These are phyloP conservation scores for Styphnolobium japonicum DNA, from an alignment of 306 rosid species.

Conservation along the genomic window DNA sequence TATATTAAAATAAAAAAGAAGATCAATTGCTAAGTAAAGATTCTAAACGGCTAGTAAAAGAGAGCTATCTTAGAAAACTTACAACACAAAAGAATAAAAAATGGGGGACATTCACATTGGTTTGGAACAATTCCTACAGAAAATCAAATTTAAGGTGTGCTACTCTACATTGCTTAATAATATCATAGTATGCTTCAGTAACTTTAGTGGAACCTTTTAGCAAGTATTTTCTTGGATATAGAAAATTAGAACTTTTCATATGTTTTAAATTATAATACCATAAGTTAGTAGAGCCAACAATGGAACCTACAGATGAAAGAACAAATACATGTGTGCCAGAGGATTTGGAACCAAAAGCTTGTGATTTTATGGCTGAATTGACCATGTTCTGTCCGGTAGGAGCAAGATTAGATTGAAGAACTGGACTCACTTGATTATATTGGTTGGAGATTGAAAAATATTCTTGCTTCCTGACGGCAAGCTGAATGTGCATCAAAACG, in stretches of 20 bases:
- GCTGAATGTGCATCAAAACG: conserved; percentile 36
- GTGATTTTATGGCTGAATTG: conserved; percentile 49
- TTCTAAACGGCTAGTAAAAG: no score
- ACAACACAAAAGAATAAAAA: no score
- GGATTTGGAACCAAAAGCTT: conserved; percentile 41
- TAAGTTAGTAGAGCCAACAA: conserved; percentile 75
- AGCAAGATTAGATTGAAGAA: conserved; percentile 49
- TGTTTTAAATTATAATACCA: conserved; percentile 46
- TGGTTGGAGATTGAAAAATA: conserved; percentile 52
- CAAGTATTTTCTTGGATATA: not conserved
- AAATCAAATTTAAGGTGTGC: not conserved
- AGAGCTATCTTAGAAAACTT: no score
- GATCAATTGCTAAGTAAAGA: no score
- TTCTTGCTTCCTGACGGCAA: conserved; percentile 45
- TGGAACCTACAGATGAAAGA: conserved; percentile 44
- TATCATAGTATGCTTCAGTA: not conserved
- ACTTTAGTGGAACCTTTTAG: not conserved
- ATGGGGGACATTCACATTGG: no score
- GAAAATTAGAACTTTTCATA: not conserved
- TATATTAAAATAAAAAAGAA: no score
- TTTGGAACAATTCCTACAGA: conserved; percentile 53
- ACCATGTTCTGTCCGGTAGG: conserved; percentile 31
- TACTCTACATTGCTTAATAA: not conserved
- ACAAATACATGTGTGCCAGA: conserved; percentile 43
- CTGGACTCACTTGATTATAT: conserved; percentile 40